These are phyloP conservation scores for Phytophthora ohioensis DNA, from an alignment of 352 stramenopile genomes.

Conservation along the genomic window DNA sequence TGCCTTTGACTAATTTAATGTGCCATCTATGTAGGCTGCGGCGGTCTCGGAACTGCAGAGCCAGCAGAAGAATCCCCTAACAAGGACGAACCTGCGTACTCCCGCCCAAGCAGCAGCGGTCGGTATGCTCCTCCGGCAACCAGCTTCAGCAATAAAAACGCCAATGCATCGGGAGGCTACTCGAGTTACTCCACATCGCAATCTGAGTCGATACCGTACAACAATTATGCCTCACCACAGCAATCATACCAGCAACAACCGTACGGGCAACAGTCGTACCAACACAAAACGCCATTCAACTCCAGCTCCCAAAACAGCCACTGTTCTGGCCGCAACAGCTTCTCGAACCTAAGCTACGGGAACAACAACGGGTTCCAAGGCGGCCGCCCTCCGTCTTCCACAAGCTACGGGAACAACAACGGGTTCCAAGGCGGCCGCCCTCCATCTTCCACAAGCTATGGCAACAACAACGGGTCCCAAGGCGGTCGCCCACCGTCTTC, in stretches of 20 bases:
- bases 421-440: too few relatives aligned
- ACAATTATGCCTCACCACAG: slow-evolving; percentile 15
- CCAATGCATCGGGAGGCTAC: slow-evolving; percentile 20
- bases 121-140: slow-evolving; percentile 14
- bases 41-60: slow-evolving; percentile 65
- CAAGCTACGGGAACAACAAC: neutral
- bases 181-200: slow-evolving; percentile 14
- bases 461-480: slow-evolving; percentile 14
- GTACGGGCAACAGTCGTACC: slow-evolving; percentile 19
- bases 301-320: slow-evolving; percentile 17
- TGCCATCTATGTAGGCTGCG: slow-evolving; percentile 28
- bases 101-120: slow-evolving; percentile 24
- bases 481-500: slow-evolving; percentile 22
- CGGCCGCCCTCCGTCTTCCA: slow-evolving; percentile 28
- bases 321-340: neutral
- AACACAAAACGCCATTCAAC: slow-evolving; percentile 24
- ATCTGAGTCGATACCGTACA: slow-evolving; percentile 11
- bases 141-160: slow-evolving; percentile 22
- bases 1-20: neutral
- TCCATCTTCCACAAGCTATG: neutral
- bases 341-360: neutral
- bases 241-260: slow-evolving; percentile 29
- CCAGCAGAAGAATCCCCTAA: slow-evolving; percentile 23
- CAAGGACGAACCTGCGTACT: slow-evolving; percentile 28
- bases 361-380: slow-evolving; percentile 15